These are phyloP conservation scores for Articulospora tetracladia DNA, from an alignment of 495 filamentous ascomycete species.

Conservation along the genomic window DNA sequence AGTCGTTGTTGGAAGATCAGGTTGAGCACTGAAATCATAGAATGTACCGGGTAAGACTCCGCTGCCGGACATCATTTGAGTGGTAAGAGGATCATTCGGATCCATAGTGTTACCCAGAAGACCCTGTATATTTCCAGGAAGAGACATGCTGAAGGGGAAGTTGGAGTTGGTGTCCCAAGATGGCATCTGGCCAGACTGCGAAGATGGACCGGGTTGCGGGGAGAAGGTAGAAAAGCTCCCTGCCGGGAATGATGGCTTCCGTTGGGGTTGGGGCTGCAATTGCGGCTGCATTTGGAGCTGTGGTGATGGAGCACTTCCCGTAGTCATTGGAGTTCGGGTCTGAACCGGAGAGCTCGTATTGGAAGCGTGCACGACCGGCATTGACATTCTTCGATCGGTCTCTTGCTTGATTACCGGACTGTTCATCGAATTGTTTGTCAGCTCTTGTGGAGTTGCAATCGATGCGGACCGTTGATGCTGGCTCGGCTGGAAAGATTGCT, in stretches of 20 bases:
- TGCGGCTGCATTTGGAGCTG: slow-evolving; percentile 10
- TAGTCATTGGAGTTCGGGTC: slow-evolving; percentile 23
- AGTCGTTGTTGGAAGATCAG: slow-evolving; percentile 2
- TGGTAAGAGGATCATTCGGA: slow-evolving; percentile 35
- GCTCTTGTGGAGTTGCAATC: slow-evolving; percentile 31
- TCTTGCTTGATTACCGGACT: slow-evolving; percentile 24
- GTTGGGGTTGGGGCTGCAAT: neutral
- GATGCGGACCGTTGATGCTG: slow-evolving; percentile 35
- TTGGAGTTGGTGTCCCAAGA: neutral
- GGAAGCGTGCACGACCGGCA: slow-evolving; percentile 29
- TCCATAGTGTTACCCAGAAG: slow-evolving; percentile 40
- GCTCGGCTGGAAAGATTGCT: slow-evolving; percentile 25
- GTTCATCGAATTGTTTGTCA: slow-evolving; percentile 9
- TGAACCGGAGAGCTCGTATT: slow-evolving; percentile 21
- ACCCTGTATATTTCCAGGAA: slow-evolving; percentile 47
- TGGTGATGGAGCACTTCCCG: slow-evolving; percentile 6
- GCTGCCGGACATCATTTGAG: slow-evolving; percentile 41
- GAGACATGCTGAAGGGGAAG: slow-evolving; percentile 35
- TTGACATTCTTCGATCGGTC: slow-evolving; percentile 31
- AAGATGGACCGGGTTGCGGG: slow-evolving; percentile 2
- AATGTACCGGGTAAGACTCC: slow-evolving; percentile 15
- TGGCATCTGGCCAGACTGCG: neutral
- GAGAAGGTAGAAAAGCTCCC: slow-evolving; percentile 24
- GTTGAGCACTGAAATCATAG: slow-evolving; percentile 5
- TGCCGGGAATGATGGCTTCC: slow-evolving; percentile 24